Evolutionary conservation across 2,329 filamentous ascomycete genomes (phyloP), one percentile per base, ranked within the genome.

Genomic region (Balansia obtecta): DNA sequence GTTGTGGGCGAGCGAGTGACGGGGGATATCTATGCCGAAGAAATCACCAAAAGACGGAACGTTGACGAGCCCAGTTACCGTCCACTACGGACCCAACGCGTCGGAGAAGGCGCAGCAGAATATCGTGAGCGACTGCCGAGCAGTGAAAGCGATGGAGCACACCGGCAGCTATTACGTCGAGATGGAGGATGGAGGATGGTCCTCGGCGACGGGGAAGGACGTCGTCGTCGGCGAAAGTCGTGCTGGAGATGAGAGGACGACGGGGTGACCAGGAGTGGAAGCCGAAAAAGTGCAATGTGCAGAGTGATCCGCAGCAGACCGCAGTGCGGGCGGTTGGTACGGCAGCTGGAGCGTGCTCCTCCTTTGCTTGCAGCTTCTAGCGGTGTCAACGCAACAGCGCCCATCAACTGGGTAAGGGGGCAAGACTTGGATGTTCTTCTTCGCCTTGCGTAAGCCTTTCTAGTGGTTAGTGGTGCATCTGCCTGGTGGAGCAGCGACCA

Each of bases 1-100:
- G 32, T 27, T 16, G 47, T 18, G 18, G 47, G 10, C 44, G 20
- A 51, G 48, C 50, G 50, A 51, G 50, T 45, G 50, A 51, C 50
- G 22, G 20, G 20, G 45, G 39, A 33, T 32, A 20, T 20, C 16
- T 39, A 22, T 27, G 34, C 38, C 37, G 32, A 20, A 16, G n/a
- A 46, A 37, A 44, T 30, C 30, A 34, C 45, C 9, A 40, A 37
- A 34, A 34, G 2, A 5, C 34, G 16, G 37, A 16, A 20, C 15
- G 40, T n/a, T 22, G 44, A 38, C 32, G 39, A 20, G 34, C 16
- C 2, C 33, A 39, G 15, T 16, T 20, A 38, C 30, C 39, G 20
- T 46, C 16, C 34, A 16, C n/a, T n/a, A 48, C 38, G 18, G 16
- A 40, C 22, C 10, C 22, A 45, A 48, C 46, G 46, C 46, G 50